Base-by-base conservation (phyloP, 768 basidiomycete species). In the Megacollybia marginata region DNA sequence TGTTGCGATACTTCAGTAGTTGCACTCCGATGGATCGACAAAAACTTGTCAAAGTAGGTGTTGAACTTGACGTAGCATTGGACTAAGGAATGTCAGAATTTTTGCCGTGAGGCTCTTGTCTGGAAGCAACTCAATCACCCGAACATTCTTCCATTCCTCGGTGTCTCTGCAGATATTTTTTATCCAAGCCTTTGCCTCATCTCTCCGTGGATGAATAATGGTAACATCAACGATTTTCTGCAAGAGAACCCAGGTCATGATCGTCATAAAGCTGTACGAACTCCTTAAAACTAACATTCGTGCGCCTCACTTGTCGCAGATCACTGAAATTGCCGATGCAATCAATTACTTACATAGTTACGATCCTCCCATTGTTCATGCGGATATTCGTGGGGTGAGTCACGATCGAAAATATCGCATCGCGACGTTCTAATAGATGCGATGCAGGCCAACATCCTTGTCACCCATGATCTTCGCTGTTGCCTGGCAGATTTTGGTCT, bases 191-290 rank as follows among this genome's bases (percentile, higher is more conserved):
- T 53, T 23, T 33, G 48, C n/a, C 54, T 66, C 13, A 57, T 66
- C 44, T 65, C 65, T 6, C 66, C 67, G 16, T 68, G 65, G 65
- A 66, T 66, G 67, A 31, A 48, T 4, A 49, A 58, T 3, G 62
- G 60, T 31, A 64, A 52, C 4, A 33, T 68, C 4, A 51, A 9
- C 6, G 23, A 28, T 32, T n/a, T 45, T 2, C 67, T 66, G 52
- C 61, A 68, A 23, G 28, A 50, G 28, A 48, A 59, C 13, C 54
- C 55, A 3, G 13, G 44, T 7, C 51, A 52, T 35, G 55, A 52
- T 42, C 52, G 59, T 48, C 55, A 51, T 16, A 45, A 42, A 15
- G 23, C 23, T 2, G 35, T 66, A 48, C 65, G 66, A n/a, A 38
- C n/a, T n/a, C 55, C 59, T 13, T 16, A 2, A 12, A 9, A 3